These are phyloP conservation scores for Nepenthes gracilis DNA, from an alignment of 148 eudicot genomes.

Conservation along the genomic window DNA sequence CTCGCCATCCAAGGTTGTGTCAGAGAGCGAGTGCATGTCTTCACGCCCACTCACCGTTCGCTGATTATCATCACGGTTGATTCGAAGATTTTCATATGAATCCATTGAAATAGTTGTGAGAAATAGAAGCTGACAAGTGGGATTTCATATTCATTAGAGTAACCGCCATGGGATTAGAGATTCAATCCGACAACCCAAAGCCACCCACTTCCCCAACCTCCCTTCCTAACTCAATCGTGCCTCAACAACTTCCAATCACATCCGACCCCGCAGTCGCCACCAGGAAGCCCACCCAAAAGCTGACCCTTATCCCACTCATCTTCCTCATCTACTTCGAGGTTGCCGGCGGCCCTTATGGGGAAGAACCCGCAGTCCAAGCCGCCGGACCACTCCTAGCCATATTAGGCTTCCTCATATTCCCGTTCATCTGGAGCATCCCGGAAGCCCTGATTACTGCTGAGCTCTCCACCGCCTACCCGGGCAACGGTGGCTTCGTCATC, in stretches of 20 bases:
- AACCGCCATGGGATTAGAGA: too few species aligned
- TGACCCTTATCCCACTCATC: slow-evolving; percentile 6
- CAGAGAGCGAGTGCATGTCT: too few species aligned
- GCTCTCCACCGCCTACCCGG: slow-evolving; percentile 11
- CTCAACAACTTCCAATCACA: neutral
- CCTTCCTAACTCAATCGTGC: neutral
- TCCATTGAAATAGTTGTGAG: too few species aligned
- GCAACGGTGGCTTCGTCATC: slow-evolving; percentile 10
- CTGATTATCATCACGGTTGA: too few species aligned
- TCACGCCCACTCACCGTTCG: too few species aligned
- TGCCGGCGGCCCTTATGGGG: slow-evolving; percentile 10
- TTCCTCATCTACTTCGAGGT: slow-evolving; percentile 14
- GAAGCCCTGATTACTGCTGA: slow-evolving; percentile 10
- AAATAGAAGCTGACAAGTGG: too few species aligned
- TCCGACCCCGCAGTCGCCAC: neutral
- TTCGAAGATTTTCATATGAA: too few species aligned
- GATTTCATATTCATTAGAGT: too few species aligned
- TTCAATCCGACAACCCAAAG: too few species aligned
- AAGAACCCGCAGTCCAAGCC: slow-evolving; percentile 5
- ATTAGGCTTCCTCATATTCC: slow-evolving; percentile 8
- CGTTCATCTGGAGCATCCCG: slow-evolving; percentile 12
- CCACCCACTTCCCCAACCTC: neutral
- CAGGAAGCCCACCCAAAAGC: neutral
- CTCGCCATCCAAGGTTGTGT: too few species aligned
- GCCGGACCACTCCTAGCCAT: slow-evolving; percentile 5